These are phyloP conservation scores for Floccularia luteovirens DNA, from an alignment of 768 basidiomycete species.

Conservation along the genomic window DNA sequence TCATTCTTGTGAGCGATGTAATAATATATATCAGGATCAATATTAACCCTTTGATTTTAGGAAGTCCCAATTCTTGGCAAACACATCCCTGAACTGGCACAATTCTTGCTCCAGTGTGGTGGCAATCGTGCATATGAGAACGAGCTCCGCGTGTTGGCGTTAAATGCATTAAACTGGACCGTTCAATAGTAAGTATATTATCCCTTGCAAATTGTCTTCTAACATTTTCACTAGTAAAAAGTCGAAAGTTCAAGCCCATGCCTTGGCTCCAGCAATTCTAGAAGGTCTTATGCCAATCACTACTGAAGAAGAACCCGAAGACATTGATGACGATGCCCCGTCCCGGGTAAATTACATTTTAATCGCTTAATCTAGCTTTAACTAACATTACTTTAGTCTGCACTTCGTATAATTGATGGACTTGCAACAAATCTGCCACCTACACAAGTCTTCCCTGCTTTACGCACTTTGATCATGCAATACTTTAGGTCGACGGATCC, in stretches of 20 bases:
- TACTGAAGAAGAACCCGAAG: constrained; percentile 89
- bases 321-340: constrained; percentile 89
- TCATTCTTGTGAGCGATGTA: constrained; percentile 65
- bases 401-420: constrained; percentile 90
- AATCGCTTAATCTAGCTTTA: not conserved
- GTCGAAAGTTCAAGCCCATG: constrained; percentile 83
- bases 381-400: constrained; percentile 39
- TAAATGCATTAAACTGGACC: constrained; percentile 95
- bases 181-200: constrained; percentile 73
- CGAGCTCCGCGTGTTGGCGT: constrained; percentile 81
- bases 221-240: constrained; percentile 66
- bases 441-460: constrained; percentile 90
- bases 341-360: constrained; percentile 50
- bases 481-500: constrained; percentile 83
- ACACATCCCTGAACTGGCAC: constrained; percentile 78
- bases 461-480: constrained; percentile 73
- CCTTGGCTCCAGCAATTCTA: constrained; percentile 79
- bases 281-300: constrained; percentile 92
- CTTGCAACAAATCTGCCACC: constrained; percentile 91
- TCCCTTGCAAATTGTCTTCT: not conserved
- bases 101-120: constrained; percentile 83
- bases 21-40: not conserved
- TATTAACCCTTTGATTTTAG: constrained; percentile 27
- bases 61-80: constrained; percentile 92
- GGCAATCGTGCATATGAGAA: constrained; percentile 67